Base-by-base conservation (phyloP, 2,329 filamentous ascomycete species). In the Magnaporthiopsis incrustans region DNA sequence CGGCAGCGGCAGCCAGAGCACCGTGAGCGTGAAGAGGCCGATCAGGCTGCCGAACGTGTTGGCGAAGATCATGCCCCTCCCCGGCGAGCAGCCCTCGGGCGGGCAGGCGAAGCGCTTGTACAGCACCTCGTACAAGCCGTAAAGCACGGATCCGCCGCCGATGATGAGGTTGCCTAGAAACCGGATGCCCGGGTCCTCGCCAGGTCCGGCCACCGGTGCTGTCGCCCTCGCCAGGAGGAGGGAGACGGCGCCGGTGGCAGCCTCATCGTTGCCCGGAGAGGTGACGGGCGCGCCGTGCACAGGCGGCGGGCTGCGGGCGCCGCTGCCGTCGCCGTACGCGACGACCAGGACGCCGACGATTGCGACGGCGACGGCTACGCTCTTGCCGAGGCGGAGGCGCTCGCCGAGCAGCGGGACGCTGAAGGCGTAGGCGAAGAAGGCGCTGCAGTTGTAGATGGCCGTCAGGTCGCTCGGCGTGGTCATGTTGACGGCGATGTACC, bases 371-470 rank as follows among this genome's bases (percentile, higher is more conserved):
- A 99, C 95, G 4, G 94, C 91, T 62, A 96, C 74, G 33, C 92
- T 88, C 79, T 99, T 99, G 77, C 91, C 91, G 53, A 89, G 77
- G 27, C 91, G 87, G 15, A 97, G 78, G 68, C 89, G 91, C 75
- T 99, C 95, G 65, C 90, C 87, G 2, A 99, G 81, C 25, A 99
- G 77, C 1, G 93, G 92, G 59, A 99, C 92, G 59, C 91, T 96
- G 74, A 99, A 99, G 15, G 91, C 94, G 73, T 99, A 99, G 61
- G 95, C 95, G 75, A 99, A 99, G 77, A 99, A 99, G 65, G 95
- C 94, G 63, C 91, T 96, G 81, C 95, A 99, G 78, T 99, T 99
- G 83, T 99, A 99, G 70, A 99, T 99, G 63, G 95, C 95, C 0
- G 95, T 99, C 70, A 99, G 78, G 75, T 99, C 95, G 68, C 90